Conservation (phyloP, 306 rosid genomes). For the Quercus mongolica region DNA sequence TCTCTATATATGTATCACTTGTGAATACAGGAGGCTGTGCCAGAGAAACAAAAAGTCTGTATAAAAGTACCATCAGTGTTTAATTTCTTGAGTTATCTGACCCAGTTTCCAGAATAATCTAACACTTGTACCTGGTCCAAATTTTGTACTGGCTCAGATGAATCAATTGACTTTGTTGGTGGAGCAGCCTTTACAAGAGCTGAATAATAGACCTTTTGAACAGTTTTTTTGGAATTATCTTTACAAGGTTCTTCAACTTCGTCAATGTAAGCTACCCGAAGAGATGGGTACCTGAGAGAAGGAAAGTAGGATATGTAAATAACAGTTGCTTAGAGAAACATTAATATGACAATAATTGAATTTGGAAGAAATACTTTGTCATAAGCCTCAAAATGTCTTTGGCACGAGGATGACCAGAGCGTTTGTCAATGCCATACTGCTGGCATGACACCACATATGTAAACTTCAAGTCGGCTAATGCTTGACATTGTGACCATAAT, state of each 20-base stretch:
- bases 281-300: slow-evolving; percentile 78
- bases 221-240: slow-evolving; percentile 54
- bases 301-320: slow-evolving; percentile 16
- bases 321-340: slow-evolving; percentile 9
- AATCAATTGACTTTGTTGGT: slow-evolving; percentile 66
- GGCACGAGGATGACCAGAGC: slow-evolving; percentile 74
- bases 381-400: slow-evolving; percentile 89
- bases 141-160: slow-evolving; percentile 70
- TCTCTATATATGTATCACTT: too few species aligned
- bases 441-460: slow-evolving; percentile 93
- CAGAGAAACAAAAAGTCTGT: too few species aligned
- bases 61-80: too few species aligned
- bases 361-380: slow-evolving; percentile 52
- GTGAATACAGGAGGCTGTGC: too few species aligned
- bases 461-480: slow-evolving; percentile 87
- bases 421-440: slow-evolving; percentile 79
- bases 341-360: slow-evolving; percentile 14
- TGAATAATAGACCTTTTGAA: slow-evolving; percentile 79
- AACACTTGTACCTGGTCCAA: slow-evolving; percentile 71
- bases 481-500: slow-evolving; percentile 76
- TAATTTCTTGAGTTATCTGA: too few species aligned
- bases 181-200: slow-evolving; percentile 84
- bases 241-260: slow-evolving; percentile 81
- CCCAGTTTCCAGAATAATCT: slow-evolving; percentile 3
- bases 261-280: slow-evolving; percentile 91